These are phyloP conservation scores for Clavaria fumosa DNA, from an alignment of 768 basidiomycete genomes.

Conservation along the genomic window DNA sequence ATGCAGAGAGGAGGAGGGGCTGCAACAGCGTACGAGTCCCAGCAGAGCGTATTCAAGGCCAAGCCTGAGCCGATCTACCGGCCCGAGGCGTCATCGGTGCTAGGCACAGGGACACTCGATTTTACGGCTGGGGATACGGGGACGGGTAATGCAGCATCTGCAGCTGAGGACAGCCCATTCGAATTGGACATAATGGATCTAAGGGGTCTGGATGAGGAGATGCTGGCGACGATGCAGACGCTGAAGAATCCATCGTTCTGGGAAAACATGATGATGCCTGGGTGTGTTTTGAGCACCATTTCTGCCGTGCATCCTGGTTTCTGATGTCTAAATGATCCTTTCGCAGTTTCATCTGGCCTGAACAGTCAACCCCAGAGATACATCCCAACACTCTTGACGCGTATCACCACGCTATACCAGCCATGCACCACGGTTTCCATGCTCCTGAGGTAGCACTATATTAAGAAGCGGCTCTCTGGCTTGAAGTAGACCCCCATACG, in stretches of 20 bases:
- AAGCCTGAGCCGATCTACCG: conserved; percentile 25
- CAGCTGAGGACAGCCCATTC: too few species aligned
- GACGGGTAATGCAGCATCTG: conserved; percentile 15
- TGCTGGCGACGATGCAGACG: conserved; percentile 58
- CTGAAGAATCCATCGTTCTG: conserved; percentile 61
- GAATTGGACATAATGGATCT: too few species aligned
- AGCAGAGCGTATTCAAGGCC: conserved; percentile 9
- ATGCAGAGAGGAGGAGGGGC: conserved; percentile 11
- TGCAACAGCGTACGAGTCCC: conserved; percentile 10
- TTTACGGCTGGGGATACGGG: conserved; percentile 26
- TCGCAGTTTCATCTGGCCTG: too few species aligned
- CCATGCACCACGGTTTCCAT: too few species aligned
- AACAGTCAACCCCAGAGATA: too few species aligned
- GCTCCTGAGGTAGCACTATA: too few species aligned
- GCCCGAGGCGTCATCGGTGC: conserved; percentile 31
- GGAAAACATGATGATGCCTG: conserved; percentile 78
- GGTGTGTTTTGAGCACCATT: conserved; percentile 28
- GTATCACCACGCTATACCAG: too few species aligned
- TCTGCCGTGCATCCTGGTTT: too few species aligned
- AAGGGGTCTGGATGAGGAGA: conserved; percentile 46
- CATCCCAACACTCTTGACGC: too few species aligned
- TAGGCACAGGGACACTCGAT: conserved; percentile 26
- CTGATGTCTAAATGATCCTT: too few species aligned
- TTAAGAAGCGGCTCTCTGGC: too few species aligned
- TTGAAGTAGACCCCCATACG: too few species aligned